These are phyloP conservation scores for Microbotryomycetes sp. DNA, from an alignment of 1,284 basidiomycete genomes.

Conservation along the genomic window DNA sequence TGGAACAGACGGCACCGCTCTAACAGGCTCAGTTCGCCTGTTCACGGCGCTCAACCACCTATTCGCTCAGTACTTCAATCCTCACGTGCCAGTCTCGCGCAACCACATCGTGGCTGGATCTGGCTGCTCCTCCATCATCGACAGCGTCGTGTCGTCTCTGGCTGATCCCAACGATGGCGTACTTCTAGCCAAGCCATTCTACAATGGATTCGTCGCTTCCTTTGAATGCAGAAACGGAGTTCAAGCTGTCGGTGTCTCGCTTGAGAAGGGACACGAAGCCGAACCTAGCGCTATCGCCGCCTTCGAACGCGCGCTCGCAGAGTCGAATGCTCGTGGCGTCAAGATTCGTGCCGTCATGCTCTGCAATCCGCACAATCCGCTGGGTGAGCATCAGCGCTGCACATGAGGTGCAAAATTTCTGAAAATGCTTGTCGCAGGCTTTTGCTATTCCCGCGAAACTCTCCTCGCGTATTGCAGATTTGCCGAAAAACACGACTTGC, in stretches of 20 bases:
- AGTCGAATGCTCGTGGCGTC: constrained; percentile 11
- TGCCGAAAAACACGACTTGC: constrained; percentile 45
- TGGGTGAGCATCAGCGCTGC: constrained; percentile 32
- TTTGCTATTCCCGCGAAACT: constrained; percentile 41
- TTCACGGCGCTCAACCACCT: constrained; percentile 20
- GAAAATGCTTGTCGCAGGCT: constrained; percentile 6
- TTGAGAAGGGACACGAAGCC: constrained; percentile 19
- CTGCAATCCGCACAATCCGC: constrained; percentile 46
- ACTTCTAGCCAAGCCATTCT: constrained; percentile 28
- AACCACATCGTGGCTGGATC: constrained; percentile 36
- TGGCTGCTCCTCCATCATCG: constrained; percentile 38
- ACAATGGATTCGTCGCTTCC: constrained; percentile 36
- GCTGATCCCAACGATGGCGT: constrained; percentile 44
- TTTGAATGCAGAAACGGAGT: constrained; percentile 31
- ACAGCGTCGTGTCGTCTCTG: constrained; percentile 43
- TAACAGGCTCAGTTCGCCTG: constrained; percentile 25
- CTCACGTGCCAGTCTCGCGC: constrained; percentile 26
- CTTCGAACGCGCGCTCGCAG: constrained; percentile 10
- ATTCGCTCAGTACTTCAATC: constrained; percentile 24
- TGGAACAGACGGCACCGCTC: constrained; percentile 17
- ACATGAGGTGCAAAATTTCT: too few species aligned
- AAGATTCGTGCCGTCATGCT: constrained; percentile 37
- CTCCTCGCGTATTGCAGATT: constrained; percentile 44
- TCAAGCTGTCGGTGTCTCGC: constrained; percentile 38
- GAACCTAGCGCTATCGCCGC: constrained; percentile 7